Conservation (phyloP, 2,329 filamentous ascomycete genomes). For the Chalara sp. region DNA sequence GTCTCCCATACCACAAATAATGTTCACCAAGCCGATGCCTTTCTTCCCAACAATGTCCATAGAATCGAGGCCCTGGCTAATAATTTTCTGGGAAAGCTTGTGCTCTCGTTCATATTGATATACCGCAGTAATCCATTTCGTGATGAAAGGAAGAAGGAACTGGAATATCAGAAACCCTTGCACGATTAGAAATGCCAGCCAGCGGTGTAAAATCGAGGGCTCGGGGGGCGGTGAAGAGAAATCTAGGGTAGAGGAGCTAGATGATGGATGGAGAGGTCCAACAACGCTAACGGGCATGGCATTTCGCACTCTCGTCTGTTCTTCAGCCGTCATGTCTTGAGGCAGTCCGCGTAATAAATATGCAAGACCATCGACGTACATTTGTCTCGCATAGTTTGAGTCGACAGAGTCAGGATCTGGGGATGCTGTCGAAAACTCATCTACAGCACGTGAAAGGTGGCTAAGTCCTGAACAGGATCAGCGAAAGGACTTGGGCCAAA, state of each 20-base stretch:
- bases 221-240: slow-evolving; percentile 7
- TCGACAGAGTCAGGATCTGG: slow-evolving; percentile 28
- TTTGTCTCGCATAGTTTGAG: slow-evolving; percentile 46
- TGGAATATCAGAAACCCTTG: slow-evolving; percentile 53
- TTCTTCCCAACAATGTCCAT: slow-evolving; percentile 47
- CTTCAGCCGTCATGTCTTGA: slow-evolving; percentile 45
- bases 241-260: background rate
- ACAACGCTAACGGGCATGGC: slow-evolving; percentile 37
- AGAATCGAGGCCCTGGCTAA: slow-evolving; percentile 43
- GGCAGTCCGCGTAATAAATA: slow-evolving; percentile 61
- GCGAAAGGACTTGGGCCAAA: background rate
- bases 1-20: slow-evolving; percentile 54
- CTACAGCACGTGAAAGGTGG: slow-evolving; percentile 37
- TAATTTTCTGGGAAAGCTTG: slow-evolving; percentile 52
- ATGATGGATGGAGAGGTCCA: slow-evolving; percentile 9
- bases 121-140: slow-evolving; percentile 43
- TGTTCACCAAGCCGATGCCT: slow-evolving; percentile 43
- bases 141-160: slow-evolving; percentile 54
- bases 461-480: slow-evolving; percentile 31
- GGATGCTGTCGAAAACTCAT: slow-evolving; percentile 33
- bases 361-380: slow-evolving; percentile 57
- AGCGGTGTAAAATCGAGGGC: slow-evolving; percentile 50
- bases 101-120: slow-evolving; percentile 62
- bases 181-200: slow-evolving; percentile 49
- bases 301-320: slow-evolving; percentile 43